Percentiles rank a stretch among this genome's conserved stretches.
Evolutionary conservation across 805 yeast genomes (phyloP).

Genomic region (Candida fluviatilis): DNA sequence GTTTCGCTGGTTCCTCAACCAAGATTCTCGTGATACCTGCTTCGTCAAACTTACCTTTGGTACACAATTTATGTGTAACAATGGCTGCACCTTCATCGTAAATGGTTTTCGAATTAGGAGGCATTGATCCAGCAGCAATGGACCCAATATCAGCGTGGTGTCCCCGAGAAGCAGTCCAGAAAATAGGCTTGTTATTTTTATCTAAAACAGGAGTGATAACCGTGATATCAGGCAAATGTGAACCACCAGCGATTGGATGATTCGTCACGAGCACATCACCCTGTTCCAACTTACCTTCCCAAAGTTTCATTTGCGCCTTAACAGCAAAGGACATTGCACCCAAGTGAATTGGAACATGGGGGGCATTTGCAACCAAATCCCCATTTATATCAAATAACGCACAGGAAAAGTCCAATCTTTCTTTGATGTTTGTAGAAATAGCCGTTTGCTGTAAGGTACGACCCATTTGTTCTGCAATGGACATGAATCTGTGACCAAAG

Average conservation of each 20-base stretch:
- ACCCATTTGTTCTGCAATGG: constrained; percentile 42
- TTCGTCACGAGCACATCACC: constrained; percentile 43
- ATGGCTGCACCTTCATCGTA: constrained; percentile 93
- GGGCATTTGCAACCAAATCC: constrained; percentile 45
- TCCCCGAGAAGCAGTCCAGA: constrained; percentile 91
- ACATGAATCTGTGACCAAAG: constrained; percentile 40
- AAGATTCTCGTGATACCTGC: constrained; percentile 59
- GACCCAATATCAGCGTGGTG: constrained; percentile 98
- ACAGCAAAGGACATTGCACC: constrained; percentile 48
- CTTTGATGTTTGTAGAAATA: constrained; percentile 43
- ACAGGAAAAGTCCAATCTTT: constrained; percentile 43
- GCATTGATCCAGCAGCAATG: constrained; percentile 89
- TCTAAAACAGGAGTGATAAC: constrained; percentile 84
- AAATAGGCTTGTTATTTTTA: constrained; percentile 48
- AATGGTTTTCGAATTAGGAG: constrained; percentile 80
- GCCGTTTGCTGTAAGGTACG: constrained; percentile 42
- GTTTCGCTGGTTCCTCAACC: constrained; percentile 69
- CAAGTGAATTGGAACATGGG: constrained; percentile 43
- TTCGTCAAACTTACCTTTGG: constrained; percentile 69
- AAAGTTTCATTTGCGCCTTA: constrained; percentile 34
- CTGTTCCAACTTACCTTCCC: constrained; percentile 35
- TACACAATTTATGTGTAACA: constrained; percentile 68
- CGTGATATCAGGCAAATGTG: constrained; percentile 58
- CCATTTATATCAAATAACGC: constrained; percentile 40
- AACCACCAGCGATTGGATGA: constrained; percentile 42